Conservation (phyloP, 2,329 filamentous ascomycete genomes). For the Furcasterigmium furcatum region DNA sequence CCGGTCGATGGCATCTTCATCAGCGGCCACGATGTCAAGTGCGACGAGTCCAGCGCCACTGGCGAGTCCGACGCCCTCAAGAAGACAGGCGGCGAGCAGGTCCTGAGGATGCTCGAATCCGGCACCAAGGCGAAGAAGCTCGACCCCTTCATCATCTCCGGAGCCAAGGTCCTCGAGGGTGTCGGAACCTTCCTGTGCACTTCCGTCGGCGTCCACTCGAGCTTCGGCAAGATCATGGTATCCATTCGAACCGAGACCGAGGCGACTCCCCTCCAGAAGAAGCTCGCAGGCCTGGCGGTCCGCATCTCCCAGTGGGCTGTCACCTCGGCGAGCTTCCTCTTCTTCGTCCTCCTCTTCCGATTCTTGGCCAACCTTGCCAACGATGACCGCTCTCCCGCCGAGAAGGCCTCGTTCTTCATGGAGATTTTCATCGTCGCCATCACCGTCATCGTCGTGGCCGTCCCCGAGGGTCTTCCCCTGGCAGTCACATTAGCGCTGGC, state of each 20-base stretch:
- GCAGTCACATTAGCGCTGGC: slow-evolving; percentile 60
- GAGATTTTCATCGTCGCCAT: slow-evolving; percentile 32
- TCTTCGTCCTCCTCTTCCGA: slow-evolving; percentile 12
- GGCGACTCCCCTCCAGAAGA: slow-evolving; percentile 15
- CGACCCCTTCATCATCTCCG: slow-evolving; percentile 81
- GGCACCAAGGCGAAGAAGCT: slow-evolving; percentile 49
- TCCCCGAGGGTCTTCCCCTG: slow-evolving; percentile 58
- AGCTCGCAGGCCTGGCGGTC: slow-evolving; percentile 15
- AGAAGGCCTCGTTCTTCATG: slow-evolving; percentile 54
- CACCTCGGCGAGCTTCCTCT: slow-evolving; percentile 13
- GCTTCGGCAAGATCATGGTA: slow-evolving; percentile 16
- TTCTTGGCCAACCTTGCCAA: slow-evolving; percentile 35
- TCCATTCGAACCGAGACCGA: slow-evolving; percentile 15
- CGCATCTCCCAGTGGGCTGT: slow-evolving; percentile 16
- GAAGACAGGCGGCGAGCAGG: slow-evolving; percentile 59
- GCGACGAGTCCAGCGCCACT: slow-evolving; percentile 71
- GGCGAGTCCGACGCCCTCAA: slow-evolving; percentile 72
- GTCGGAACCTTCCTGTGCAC: slow-evolving; percentile 15
- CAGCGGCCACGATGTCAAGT: slow-evolving; percentile 49
- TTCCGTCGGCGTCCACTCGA: slow-evolving; percentile 14
- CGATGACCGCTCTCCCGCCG: slow-evolving; percentile 8
- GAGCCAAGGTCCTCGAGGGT: slow-evolving; percentile 63
- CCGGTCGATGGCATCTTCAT: slow-evolving; percentile 70
- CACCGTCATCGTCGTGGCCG: slow-evolving; percentile 56
- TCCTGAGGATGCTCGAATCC: slow-evolving; percentile 50